Evolutionary conservation across 2,329 filamentous ascomycete species (phyloP).

Genomic region (Aspergillus amoenus): DNA sequence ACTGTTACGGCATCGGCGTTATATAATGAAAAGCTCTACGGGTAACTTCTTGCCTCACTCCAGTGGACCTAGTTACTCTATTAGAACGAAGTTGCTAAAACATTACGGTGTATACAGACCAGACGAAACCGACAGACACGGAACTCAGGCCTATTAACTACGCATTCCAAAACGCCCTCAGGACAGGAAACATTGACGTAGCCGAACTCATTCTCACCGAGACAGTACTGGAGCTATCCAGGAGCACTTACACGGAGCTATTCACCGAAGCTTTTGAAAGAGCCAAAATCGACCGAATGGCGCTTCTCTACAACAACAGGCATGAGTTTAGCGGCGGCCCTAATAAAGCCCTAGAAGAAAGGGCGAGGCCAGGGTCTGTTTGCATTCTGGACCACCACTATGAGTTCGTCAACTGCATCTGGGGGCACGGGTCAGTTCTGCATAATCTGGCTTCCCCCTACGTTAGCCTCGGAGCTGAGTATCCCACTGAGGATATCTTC

Average conservation of each 20-base stretch:
- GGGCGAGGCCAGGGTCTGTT: neutral
- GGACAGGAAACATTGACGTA: neutral
- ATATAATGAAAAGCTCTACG: neutral
- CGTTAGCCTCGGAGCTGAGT: neutral
- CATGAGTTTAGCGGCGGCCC: neutral
- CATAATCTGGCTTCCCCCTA: neutral
- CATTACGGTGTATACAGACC: neutral
- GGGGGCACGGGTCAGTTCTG: neutral
- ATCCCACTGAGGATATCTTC: neutral
- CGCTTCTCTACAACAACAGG: neutral
- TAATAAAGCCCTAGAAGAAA: neutral
- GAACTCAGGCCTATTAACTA: neutral
- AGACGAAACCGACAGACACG: neutral
- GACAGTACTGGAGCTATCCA: neutral
- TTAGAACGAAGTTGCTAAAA: neutral
- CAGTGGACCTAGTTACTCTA: neutral
- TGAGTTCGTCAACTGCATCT: neutral
- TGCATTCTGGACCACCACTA: neutral
- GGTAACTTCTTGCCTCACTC: neutral
- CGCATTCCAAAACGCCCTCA: neutral
- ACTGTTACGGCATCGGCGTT: neutral
- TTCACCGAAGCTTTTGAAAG: no score
- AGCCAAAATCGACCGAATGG: no score
- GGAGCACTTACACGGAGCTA: no score
- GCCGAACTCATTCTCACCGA: neutral